Evolutionary conservation across 768 basidiomycete species (phyloP).

Genomic region (Suillus hirtellus): DNA sequence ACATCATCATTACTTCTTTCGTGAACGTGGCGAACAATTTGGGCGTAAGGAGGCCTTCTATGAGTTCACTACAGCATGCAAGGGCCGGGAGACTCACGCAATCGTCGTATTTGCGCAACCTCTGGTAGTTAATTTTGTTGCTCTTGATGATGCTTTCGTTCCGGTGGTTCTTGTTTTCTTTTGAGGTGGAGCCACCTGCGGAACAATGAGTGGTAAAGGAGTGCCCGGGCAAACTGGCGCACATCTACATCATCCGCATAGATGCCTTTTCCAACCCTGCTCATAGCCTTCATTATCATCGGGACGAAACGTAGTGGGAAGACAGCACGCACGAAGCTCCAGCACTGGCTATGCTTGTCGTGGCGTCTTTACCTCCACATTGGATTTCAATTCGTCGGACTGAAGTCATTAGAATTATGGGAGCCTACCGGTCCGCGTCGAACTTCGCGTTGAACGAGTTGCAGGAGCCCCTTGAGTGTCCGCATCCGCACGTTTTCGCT

Average conservation of each 20-base stretch:
- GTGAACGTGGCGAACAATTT: conserved; percentile 9
- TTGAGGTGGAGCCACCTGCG: conserved; percentile 29
- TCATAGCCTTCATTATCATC: conserved; percentile 25
- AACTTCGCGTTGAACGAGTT: conserved; percentile 48
- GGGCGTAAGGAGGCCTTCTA: conserved; percentile 4
- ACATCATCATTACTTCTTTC: conserved; percentile 34
- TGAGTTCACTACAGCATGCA: not conserved
- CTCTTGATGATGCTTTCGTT: conserved; percentile 20
- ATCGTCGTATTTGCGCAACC: conserved; percentile 21
- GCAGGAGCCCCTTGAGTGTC: conserved; percentile 31
- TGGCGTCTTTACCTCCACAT: conserved; percentile 21
- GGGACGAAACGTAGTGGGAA: conserved; percentile 11
- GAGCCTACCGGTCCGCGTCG: conserved; percentile 37
- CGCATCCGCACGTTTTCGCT: conserved; percentile 64
- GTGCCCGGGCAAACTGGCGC: conserved; percentile 16
- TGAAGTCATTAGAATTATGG: conserved; percentile 12
- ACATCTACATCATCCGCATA: conserved; percentile 23
- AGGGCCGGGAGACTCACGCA: conserved; percentile 16
- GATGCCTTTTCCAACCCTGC: conserved; percentile 20
- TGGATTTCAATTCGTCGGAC: conserved; percentile 15
- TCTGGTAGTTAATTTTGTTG: conserved; percentile 19
- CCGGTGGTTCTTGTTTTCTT: conserved; percentile 43
- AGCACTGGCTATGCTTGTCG: conserved; percentile 12
- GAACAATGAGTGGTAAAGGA: conserved; percentile 11
- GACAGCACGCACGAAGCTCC: conserved; percentile 27